Evolutionary conservation across 2,329 filamentous ascomycete genomes (phyloP).

Genomic region (Penicillium sumatraense): DNA sequence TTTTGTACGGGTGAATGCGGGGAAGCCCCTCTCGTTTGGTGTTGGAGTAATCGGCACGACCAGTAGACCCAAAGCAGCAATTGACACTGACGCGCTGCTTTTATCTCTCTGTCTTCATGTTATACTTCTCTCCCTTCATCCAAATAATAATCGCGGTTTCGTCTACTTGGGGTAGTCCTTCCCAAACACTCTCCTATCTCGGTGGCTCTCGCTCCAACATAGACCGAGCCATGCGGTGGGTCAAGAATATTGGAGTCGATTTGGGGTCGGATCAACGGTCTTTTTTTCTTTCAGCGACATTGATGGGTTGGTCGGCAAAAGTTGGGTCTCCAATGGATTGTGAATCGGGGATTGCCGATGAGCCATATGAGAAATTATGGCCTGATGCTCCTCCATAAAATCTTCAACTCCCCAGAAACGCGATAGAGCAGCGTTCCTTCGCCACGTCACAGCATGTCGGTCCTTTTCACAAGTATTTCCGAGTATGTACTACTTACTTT

Average conservation of each 20-base stretch:
- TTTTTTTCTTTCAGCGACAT: not conserved
- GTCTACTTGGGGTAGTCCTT: too few relatives aligned
- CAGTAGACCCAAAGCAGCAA: too few relatives aligned
- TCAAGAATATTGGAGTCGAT: slow-evolving; percentile 14
- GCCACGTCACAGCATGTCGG: slow-evolving; percentile 26
- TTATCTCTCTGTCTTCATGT: too few relatives aligned
- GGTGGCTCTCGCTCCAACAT: not conserved
- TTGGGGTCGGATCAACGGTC: slow-evolving; percentile 15
- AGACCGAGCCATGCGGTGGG: slow-evolving; percentile 6
- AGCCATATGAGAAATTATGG: slow-evolving; percentile 1
- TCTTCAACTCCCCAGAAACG: slow-evolving; percentile 4
- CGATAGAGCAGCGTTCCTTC: not conserved
- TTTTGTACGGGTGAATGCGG: slow-evolving; percentile 20
- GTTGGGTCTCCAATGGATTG: not conserved
- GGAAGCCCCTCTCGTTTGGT: slow-evolving; percentile 10
- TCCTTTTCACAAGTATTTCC: slow-evolving; percentile 35
- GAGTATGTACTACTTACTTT: too few relatives aligned
- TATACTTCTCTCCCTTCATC: too few relatives aligned
- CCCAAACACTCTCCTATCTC: not conserved
- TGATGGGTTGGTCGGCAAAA: slow-evolving; percentile 2
- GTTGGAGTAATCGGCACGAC: slow-evolving; percentile 14
- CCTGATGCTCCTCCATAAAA: slow-evolving; percentile 1
- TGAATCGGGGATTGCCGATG: slow-evolving; percentile 10
- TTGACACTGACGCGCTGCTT: too few relatives aligned
- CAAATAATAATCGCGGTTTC: too few relatives aligned